Conservation (phyloP, 257 asterid species). For the Lithospermum erythrorhizon region DNA sequence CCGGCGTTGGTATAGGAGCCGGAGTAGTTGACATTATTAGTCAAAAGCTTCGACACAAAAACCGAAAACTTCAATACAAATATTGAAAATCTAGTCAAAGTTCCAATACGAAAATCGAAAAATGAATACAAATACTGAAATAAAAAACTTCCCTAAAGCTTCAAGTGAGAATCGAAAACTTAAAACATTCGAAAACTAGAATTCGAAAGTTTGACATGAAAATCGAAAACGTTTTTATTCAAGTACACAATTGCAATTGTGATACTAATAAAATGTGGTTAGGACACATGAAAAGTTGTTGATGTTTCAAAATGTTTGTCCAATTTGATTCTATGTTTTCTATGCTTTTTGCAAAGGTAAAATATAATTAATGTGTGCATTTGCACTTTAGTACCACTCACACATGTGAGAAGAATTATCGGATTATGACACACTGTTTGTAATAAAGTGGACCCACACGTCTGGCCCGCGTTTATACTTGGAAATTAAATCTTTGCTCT, state of each 20-base stretch:
- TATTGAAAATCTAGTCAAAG: no score
- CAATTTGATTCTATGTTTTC: no score
- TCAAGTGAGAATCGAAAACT: no score
- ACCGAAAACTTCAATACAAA: neutral
- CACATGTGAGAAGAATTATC: slow-evolving; percentile 9
- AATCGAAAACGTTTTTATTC: no score
- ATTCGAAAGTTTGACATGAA: no score
- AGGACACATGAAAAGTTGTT: neutral
- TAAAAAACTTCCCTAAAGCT: no score
- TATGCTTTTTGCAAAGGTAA: no score
- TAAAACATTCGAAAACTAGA: no score
- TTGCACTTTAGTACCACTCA: slow-evolving; percentile 3
- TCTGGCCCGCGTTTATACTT: slow-evolving; percentile 12
- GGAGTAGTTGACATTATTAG: slow-evolving; percentile 41
- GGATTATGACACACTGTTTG: slow-evolving; percentile 5
- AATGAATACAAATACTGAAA: no score
- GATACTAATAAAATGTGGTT: neutral
- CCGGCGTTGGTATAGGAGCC: slow-evolving; percentile 32
- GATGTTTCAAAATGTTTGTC: no score
- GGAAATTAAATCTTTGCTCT: no score
- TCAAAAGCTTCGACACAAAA: slow-evolving; percentile 27
- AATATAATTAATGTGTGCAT: neutral
- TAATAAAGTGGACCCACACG: slow-evolving; percentile 22
- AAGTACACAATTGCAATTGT: neutral
- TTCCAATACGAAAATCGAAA: no score